Evolutionary conservation across 768 basidiomycete species (phyloP).

Genomic region (Auriscalpium vulgare): DNA sequence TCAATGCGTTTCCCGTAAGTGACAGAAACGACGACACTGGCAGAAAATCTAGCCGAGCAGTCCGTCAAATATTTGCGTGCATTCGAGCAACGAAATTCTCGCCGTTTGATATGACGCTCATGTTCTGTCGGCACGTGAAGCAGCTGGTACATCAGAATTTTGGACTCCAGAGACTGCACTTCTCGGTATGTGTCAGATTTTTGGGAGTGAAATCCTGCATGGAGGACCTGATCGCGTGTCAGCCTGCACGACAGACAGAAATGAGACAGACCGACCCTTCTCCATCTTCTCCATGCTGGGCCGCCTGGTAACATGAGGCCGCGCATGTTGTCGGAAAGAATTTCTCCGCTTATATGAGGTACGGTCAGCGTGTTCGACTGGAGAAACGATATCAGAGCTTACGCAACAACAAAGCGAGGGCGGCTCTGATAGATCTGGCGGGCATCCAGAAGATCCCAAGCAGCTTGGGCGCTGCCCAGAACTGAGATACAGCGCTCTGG

Average conservation of each 20-base stretch:
- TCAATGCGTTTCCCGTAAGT: slow-evolving; percentile 37
- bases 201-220: slow-evolving; percentile 34
- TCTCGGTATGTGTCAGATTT: slow-evolving; percentile 36
- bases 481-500: slow-evolving; percentile 19
- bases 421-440: slow-evolving; percentile 39
- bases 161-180: slow-evolving; percentile 41
- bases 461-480: slow-evolving; percentile 36
- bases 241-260: not conserved
- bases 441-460: slow-evolving; percentile 41
- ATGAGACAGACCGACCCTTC: slow-evolving; percentile 26
- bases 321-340: slow-evolving; percentile 37
- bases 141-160: slow-evolving; percentile 34
- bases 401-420: slow-evolving; percentile 39
- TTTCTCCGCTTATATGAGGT: slow-evolving; percentile 28
- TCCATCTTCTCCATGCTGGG: slow-evolving; percentile 40
- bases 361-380: not conserved
- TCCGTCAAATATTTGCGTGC: too few relatives aligned
- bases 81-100: not conserved
- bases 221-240: slow-evolving; percentile 28
- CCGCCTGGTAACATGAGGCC: slow-evolving; percentile 38
- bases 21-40: slow-evolving; percentile 36
- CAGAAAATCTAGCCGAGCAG: slow-evolving; percentile 28
- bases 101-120: slow-evolving; percentile 36
- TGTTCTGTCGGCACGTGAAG: slow-evolving; percentile 30
- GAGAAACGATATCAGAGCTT: slow-evolving; percentile 1